phyloP scores from a whole-genome alignment of 495 filamentous ascomycete species.

The Rostrohypoxylon terebratum region DNA sequence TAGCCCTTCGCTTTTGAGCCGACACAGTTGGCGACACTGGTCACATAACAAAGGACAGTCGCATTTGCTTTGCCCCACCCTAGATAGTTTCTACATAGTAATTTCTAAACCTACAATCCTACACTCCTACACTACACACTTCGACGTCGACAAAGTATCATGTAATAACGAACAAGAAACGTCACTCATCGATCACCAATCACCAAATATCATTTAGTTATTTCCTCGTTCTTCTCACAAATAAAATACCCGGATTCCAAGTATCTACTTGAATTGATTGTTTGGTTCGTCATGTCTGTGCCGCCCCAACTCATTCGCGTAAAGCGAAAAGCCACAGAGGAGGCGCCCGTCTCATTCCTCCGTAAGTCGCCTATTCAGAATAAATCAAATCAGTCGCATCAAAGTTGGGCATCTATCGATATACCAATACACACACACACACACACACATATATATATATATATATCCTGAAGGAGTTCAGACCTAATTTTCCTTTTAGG shows the following conservation, averaged over 20 bases:
- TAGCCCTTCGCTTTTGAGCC: slow-evolving; percentile 2
- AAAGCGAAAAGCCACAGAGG: slow-evolving; percentile 67
- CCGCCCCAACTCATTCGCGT: slow-evolving; percentile 64
- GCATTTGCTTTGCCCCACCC: slow-evolving; percentile 19
- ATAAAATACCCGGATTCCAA: background rate
- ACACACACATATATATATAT: too few relatives aligned
- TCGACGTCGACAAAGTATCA: background rate
- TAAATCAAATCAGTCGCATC: background rate
- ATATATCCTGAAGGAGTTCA: slow-evolving; percentile 33
- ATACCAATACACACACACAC: too few relatives aligned
- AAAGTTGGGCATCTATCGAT: too few relatives aligned
- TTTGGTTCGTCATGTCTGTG: slow-evolving; percentile 56
- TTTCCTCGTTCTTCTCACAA: background rate
- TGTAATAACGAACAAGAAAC: background rate
- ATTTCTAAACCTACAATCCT: too few relatives aligned
- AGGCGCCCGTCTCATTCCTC: slow-evolving; percentile 63
- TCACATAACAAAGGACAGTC: background rate
- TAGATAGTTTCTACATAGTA: background rate
- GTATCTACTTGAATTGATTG: background rate
- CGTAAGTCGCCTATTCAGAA: slow-evolving; percentile 51
- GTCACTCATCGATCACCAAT: too few relatives aligned
- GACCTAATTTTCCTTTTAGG: slow-evolving; percentile 33
- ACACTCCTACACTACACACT: slow-evolving; percentile 6
- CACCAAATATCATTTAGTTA: too few relatives aligned
- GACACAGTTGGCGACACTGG: slow-evolving; percentile 5